Conservation (phyloP, 2,329 filamentous ascomycete species). For the Knoxdaviesia capensis region DNA sequence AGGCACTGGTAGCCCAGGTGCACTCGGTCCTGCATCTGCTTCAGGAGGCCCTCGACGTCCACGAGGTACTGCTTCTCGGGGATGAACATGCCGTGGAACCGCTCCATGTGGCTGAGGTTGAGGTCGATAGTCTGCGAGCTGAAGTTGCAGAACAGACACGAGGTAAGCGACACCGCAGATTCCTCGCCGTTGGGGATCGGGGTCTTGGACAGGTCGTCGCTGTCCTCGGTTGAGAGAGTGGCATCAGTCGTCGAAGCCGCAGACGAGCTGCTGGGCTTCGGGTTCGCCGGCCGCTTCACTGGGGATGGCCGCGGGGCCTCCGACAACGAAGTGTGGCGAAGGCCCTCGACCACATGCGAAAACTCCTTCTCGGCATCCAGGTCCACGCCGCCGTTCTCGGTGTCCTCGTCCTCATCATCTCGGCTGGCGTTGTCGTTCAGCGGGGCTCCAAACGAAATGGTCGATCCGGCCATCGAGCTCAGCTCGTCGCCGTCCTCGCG, state of each 20-base stretch:
- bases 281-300: conserved; percentile 32
- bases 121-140: conserved; percentile 55
- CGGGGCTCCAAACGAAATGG: conserved; percentile 77
- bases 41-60: conserved; percentile 62
- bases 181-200: conserved; percentile 11
- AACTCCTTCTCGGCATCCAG: conserved; percentile 57
- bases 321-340: conserved; percentile 55
- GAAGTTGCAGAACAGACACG: conserved; percentile 86
- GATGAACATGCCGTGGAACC: conserved; percentile 87
- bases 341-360: conserved; percentile 52
- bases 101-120: conserved; percentile 77
- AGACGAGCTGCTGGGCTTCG: conserved; percentile 16
- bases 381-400: conserved; percentile 23
- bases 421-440: conserved; percentile 19
- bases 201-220: conserved; percentile 22
- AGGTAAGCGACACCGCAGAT: conserved; percentile 20
- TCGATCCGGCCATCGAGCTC: conserved; percentile 72
- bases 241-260: conserved; percentile 10
- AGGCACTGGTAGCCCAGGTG: conserved; percentile 67
- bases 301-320: conserved; percentile 24
- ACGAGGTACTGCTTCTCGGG: conserved; percentile 73
- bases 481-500: conserved; percentile 47
- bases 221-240: conserved; percentile 19
- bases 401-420: conserved; percentile 14
- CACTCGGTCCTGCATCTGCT: conserved; percentile 62